A percentile compares a stretch with the other conserved stretches of the same genome.
These are phyloP conservation scores for Pichia sp. DNA, from an alignment of 1,139 yeast species.

Conservation along the genomic window DNA sequence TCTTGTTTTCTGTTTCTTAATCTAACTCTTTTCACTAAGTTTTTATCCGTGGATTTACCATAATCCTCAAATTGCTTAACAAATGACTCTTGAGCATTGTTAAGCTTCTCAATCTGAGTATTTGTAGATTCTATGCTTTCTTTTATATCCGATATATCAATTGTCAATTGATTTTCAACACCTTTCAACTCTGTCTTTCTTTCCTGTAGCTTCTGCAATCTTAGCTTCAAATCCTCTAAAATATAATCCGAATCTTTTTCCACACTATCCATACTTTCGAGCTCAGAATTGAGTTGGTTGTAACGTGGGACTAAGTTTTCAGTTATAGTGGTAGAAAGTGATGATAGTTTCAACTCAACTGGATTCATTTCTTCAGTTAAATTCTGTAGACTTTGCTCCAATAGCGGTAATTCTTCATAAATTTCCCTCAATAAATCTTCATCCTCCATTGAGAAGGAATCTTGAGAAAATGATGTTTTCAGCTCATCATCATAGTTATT, in stretches of 20 bases:
- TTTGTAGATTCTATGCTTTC: conserved; percentile 40
- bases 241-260: conserved; percentile 43
- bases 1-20: conserved; percentile 65
- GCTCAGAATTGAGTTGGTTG: conserved; percentile 17
- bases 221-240: conserved; percentile 55
- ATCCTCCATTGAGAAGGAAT: conserved; percentile 45
- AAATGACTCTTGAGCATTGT: conserved; percentile 52
- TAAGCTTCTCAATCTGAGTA: conserved; percentile 44
- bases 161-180: conserved; percentile 27
- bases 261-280: conserved; percentile 34
- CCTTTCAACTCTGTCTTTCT: conserved; percentile 59
- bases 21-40: conserved; percentile 59
- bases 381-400: conserved; percentile 42
- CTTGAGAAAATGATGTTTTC: conserved; percentile 49
- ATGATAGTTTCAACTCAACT: conserved; percentile 49
- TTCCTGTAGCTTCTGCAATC: conserved; percentile 52
- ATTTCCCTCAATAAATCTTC: conserved; percentile 39
- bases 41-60: conserved; percentile 63
- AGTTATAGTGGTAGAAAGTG: conserved; percentile 53
- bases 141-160: conserved; percentile 15
- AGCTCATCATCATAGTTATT: conserved; percentile 50
- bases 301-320: conserved; percentile 46
- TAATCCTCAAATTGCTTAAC: conserved; percentile 57
- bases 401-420: conserved; percentile 36
- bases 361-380: conserved; percentile 44